These are phyloP conservation scores for Polyplosphaeria fusca DNA, from an alignment of 495 filamentous ascomycete species.

Conservation along the genomic window DNA sequence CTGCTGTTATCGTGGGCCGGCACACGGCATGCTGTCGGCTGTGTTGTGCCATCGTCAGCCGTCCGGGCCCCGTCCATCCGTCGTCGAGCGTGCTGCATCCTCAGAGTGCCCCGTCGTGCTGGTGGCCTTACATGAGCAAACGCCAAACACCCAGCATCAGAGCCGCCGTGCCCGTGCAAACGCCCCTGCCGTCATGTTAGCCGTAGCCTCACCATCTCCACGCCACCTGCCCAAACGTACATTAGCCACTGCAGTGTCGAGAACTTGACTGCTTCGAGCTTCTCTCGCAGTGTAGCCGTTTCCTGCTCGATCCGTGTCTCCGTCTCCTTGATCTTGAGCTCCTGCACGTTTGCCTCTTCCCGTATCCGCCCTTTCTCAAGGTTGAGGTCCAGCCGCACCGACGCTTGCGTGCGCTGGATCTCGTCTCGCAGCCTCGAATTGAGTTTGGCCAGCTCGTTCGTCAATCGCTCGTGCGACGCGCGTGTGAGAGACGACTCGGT, in stretches of 20 bases:
- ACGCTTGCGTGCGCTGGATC: constrained; percentile 87
- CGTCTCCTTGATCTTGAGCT: constrained; percentile 98
- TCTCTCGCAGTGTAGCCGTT: constrained; percentile 82
- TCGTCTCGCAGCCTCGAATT: constrained; percentile 87
- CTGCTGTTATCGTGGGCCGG: constrained; percentile 8
- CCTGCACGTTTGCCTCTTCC: constrained; percentile 94
- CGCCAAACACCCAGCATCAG: constrained; percentile 53
- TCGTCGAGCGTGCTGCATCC: not conserved
- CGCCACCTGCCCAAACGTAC: constrained; percentile 33
- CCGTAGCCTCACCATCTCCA: not conserved
- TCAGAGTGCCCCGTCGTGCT: not conserved
- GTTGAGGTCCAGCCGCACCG: constrained; percentile 87
- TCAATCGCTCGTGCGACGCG: constrained; percentile 84
- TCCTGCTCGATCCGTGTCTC: constrained; percentile 98
- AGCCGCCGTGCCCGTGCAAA: constrained; percentile 90
- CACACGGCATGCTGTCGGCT: constrained; percentile 8
- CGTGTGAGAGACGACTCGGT: constrained; percentile 85
- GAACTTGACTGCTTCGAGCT: constrained; percentile 96
- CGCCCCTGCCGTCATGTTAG: constrained; percentile 57
- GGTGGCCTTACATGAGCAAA: constrained; percentile 24
- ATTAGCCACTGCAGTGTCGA: constrained; percentile 97
- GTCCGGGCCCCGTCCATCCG: not conserved
- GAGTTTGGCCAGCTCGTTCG: constrained; percentile 91
- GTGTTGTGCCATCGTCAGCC: not conserved
- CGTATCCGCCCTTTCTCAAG: constrained; percentile 95